phyloP scores from a whole-genome alignment of 352 stramenopile species.

The Phytophthora niederhauseri region DNA sequence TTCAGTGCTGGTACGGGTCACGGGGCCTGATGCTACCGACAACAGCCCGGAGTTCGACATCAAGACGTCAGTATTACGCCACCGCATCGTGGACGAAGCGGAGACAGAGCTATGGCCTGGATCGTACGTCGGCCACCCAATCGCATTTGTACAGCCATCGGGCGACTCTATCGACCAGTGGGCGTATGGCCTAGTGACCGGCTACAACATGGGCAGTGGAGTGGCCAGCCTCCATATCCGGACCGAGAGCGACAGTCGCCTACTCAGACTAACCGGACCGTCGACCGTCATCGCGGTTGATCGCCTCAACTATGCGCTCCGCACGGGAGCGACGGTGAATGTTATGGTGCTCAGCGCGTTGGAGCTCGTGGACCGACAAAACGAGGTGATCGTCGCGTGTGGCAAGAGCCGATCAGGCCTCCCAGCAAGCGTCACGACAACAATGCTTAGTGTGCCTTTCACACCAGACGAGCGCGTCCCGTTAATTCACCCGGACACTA shows the following conservation, averaged over 20 bases:
- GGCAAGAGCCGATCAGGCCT: slow-evolving; percentile 13
- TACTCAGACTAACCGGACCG: neutral
- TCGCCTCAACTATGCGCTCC: slow-evolving; percentile 6
- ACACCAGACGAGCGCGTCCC: neutral
- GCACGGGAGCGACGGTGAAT: neutral
- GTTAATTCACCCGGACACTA: slow-evolving; percentile 9
- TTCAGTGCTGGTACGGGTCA: too few species aligned
- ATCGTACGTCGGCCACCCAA: slow-evolving; percentile 16
- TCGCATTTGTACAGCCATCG: slow-evolving; percentile 5
- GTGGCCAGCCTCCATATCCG: neutral
- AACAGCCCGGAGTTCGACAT: slow-evolving; percentile 9
- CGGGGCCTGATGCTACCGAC: too few species aligned
- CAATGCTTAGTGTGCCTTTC: slow-evolving; percentile 8
- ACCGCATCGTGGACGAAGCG: slow-evolving; percentile 2
- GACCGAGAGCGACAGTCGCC: neutral
- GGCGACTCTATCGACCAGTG: slow-evolving; percentile 7
- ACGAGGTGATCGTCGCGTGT: slow-evolving; percentile 1
- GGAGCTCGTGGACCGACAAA: slow-evolving; percentile 11
- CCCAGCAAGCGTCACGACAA: neutral
- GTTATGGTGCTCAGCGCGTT: neutral
- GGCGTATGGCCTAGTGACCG: slow-evolving; percentile 1
- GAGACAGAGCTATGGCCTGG: slow-evolving; percentile 12
- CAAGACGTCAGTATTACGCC: neutral
- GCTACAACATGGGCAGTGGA: slow-evolving; percentile 1
- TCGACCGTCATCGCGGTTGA: slow-evolving; percentile 8